Evolutionary conservation across 2,329 filamentous ascomycete genomes (phyloP).

Genomic region (Pseudogymnoascus pannorum): DNA sequence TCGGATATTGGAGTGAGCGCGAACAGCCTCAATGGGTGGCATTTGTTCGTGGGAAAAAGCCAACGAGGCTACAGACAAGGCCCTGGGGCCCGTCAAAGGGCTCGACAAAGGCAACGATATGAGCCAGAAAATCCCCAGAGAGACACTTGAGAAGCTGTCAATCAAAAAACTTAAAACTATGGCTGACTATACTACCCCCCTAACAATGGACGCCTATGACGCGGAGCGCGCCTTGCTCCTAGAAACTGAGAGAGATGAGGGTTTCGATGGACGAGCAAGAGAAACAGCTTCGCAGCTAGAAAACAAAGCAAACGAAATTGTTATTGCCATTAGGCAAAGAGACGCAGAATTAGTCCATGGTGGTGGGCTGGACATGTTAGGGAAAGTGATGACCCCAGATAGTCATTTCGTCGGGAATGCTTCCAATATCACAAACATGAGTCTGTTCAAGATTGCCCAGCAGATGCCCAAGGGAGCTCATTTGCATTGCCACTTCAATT

Average conservation of each 20-base stretch:
- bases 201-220: constrained; percentile 10
- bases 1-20: background rate
- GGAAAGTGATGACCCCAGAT: constrained; percentile 24
- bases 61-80: background rate
- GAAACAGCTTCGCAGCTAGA: constrained; percentile 22
- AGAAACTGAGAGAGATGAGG: constrained; percentile 20
- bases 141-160: background rate
- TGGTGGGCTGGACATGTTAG: constrained; percentile 9
- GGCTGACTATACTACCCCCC: background rate
- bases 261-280: constrained; percentile 25
- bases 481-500: constrained; percentile 71
- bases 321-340: constrained; percentile 23
- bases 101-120: background rate
- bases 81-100: background rate
- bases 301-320: constrained; percentile 22
- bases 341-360: constrained; percentile 24
- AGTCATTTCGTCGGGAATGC: constrained; percentile 54
- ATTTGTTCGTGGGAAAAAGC: background rate
- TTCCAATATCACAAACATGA: constrained; percentile 46
- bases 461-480: constrained; percentile 65
- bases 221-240: constrained; percentile 13
- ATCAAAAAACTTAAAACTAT: background rate
- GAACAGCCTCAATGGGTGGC: constrained; percentile 5
- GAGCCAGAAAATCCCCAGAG: background rate
- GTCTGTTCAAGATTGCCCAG: constrained; percentile 48